Base-by-base conservation (phyloP, 495 filamentous ascomycete genomes). In the Apiosordaria backusii region DNA sequence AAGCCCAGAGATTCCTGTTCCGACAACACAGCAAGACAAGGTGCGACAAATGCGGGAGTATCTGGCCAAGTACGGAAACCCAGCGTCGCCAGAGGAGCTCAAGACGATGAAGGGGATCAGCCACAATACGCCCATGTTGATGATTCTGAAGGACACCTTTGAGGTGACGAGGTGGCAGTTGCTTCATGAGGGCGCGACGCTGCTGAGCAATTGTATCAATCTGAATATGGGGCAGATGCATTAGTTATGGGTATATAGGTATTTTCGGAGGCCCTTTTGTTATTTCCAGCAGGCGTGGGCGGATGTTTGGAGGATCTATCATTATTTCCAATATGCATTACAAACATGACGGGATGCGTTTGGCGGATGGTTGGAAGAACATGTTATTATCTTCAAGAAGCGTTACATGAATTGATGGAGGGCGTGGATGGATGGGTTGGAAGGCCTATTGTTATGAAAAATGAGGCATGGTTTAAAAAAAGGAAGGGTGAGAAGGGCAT, bases 91-190 rank as follows among this genome's bases (percentile, higher is more conserved):
- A 7, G 89, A 92, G 72, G 93, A 96, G 62, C 82, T 99, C 57
- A 87, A 89, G 67, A 75, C 78, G 27, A 86, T 93, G 80, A 83
- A 82, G 57, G 89, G 91, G 21, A 86, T 94, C 66, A 98, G 96
- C 74, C 85, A 84, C 24, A 97, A 90, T 74, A 83, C 92, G 64
- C 91, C 94, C 0, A 71, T 99, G 77, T 79, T 99, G 64, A 82
- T 95, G 78, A 86, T 97, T 24, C 78, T 99, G 54, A 87, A 89
- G 52, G 89, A 92, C 68, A 89, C 89, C 65, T 97, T 98, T 75
- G 79, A 83, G 64, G 87, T 88, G 71, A 89, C 93, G 50, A 83
- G 93, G 63, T 99, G 95, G 95, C 93, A 98, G 78, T 76, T 99
- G 67, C 79, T 97, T 63, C 87, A 91, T 60, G 95, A 99, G 76